Evolutionary conservation across 2,329 filamentous ascomycete species (phyloP).

Genomic region (Botrytis paeoniae): DNA sequence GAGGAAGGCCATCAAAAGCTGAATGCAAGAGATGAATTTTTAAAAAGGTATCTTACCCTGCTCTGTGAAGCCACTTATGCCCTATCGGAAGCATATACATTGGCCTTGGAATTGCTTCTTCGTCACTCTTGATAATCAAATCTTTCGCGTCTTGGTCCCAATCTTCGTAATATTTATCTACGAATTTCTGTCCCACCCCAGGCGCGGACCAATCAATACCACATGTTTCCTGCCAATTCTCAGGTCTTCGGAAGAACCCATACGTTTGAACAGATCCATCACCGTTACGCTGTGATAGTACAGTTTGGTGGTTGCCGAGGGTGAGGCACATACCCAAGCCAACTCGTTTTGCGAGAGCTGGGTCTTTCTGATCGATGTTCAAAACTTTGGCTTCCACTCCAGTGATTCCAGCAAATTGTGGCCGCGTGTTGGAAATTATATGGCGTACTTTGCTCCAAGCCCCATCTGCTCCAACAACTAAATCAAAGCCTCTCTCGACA

Average conservation of each 20-base stretch:
- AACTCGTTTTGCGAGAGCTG: conserved; percentile 19
- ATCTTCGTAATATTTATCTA: conserved; percentile 13
- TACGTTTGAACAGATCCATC: conserved; percentile 16
- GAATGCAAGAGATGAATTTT: conserved; percentile 11
- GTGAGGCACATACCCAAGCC: conserved; percentile 12
- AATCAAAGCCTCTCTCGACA: conserved; percentile 35
- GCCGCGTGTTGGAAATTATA: conserved; percentile 22
- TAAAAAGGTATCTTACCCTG: conserved; percentile 19
- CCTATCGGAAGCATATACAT: conserved; percentile 23
- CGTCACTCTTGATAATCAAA: conserved; percentile 19
- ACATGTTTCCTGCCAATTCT: conserved; percentile 11
- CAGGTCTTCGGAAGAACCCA: conserved; percentile 13
- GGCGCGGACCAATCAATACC: conserved; percentile 11
- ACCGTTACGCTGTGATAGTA: conserved; percentile 10
- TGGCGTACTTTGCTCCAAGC: conserved; percentile 42
- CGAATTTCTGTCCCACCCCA: conserved; percentile 8
- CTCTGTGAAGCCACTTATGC: conserved; percentile 23
- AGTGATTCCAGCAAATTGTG: conserved; percentile 23
- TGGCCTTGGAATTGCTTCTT: conserved; percentile 21
- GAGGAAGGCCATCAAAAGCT: conserved; percentile 8
- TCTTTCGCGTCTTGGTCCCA: conserved; percentile 13
- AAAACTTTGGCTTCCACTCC: conserved; percentile 21
- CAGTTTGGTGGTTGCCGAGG: conserved; percentile 11
- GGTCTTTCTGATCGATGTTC: conserved; percentile 21
- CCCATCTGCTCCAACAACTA: conserved; percentile 42